Conservation (phyloP, 176 grass and related monocot species). For the Ampelocalamus luodianensis region DNA sequence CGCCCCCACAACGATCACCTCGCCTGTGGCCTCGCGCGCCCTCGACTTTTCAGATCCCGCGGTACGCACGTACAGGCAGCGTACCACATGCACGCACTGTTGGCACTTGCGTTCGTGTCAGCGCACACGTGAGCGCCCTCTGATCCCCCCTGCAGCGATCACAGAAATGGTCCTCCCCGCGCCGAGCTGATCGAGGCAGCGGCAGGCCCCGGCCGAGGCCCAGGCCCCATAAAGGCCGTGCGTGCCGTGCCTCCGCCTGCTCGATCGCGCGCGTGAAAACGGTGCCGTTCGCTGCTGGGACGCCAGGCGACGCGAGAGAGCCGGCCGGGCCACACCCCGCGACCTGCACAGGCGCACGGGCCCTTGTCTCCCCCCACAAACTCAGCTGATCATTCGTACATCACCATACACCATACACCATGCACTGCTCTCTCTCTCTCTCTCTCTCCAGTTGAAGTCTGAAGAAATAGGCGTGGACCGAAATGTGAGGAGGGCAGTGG, state of each 20-base stretch:
- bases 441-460: no score
- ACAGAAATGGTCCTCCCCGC: constrained; percentile 38
- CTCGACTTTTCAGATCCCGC: constrained; percentile 25
- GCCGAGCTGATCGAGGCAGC: constrained; percentile 15
- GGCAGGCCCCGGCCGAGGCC: not conserved
- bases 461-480: no score
- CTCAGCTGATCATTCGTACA: not conserved
- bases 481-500: no score
- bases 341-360: constrained; percentile 40
- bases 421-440: no score
- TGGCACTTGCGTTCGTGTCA: constrained; percentile 54
- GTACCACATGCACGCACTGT: constrained; percentile 44
- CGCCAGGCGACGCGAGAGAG: not conserved
- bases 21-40: not conserved
- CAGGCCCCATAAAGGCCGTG: not conserved
- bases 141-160: constrained; percentile 24
- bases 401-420: not conserved
- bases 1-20: not conserved
- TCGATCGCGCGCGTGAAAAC: not conserved
- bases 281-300: not conserved
- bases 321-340: not conserved
- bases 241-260: not conserved
- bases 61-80: not conserved
- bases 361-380: not conserved
- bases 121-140: constrained; percentile 54